Evolutionary conservation across 2,329 filamentous ascomycete genomes (phyloP), one percentile per base, ranked within the genome.

Genomic region (Stachybotrys chartarum): DNA sequence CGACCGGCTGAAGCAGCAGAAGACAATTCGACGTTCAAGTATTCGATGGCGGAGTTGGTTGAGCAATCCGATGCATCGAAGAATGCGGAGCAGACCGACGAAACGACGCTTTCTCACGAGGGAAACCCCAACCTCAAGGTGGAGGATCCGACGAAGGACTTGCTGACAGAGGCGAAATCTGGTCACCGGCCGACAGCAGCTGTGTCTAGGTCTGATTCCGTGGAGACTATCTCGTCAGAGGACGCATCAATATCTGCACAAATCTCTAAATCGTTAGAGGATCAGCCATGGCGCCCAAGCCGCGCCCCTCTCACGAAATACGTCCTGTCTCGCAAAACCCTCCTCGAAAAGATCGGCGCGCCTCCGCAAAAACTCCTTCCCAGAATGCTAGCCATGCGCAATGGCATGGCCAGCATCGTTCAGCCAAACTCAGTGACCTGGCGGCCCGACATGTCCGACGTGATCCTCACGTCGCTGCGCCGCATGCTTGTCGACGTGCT

Each of bases 401-500:
- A 54, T 12, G 71, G 71, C 16, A 67, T 69, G 61, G 60, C 64
- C 3, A 48, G 59, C 11, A 45, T 53, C 1, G 47, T 58, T 7
- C 48, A 63, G 4, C 35, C 35, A 10, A 42, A 42, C 35, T 42
- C 35, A 14, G 49, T 32, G 14, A 31, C 30, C 12, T 71, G 66
- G 61, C 76, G 82, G 32, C 46, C 69, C 6, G 81, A 85, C 59
- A 87, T 87, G 82, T 72, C 77, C 39, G 66, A 71, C 0, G 71
- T 80, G 30, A 62, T 87, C 0, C 68, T 85, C 5, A 66, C 73
- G 6, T 68, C 78, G 56, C 71, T 85, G 68, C 77, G 80, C 5
- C 67, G 74, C 6, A 68, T 74, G 1, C 71, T 79, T 17, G 68
- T 75, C 1, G 72, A 79, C 18, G 68, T 76, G 0, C 66, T 88